A percentile compares a stretch with the other conserved stretches of the same genome.
phyloP scores from a whole-genome alignment of 768 basidiomycete species.

The Lactifluus subvellereus region DNA sequence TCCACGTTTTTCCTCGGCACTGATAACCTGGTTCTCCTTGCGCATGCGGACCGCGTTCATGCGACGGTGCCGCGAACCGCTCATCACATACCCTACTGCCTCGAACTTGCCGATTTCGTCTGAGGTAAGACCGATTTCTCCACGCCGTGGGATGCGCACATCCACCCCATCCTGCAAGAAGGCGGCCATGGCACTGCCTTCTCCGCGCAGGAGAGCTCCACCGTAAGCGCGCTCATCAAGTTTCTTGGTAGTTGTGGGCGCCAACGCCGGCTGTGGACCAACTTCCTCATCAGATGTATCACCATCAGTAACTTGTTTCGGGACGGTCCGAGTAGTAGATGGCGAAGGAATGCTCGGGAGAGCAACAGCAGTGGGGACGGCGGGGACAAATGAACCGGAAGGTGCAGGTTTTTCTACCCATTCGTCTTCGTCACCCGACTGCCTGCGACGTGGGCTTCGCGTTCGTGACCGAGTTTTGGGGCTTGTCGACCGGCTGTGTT shows the following conservation, averaged over 20 bases:
- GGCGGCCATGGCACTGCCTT: conserved; percentile 97
- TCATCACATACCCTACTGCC: conserved; percentile 94
- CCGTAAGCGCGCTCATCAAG: conserved; percentile 85
- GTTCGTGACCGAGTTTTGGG: conserved; percentile 16
- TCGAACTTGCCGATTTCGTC: conserved; percentile 87
- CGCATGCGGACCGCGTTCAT: conserved; percentile 99
- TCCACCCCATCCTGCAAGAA: conserved; percentile 81
- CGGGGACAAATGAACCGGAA: conserved; percentile 28
- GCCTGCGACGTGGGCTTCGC: conserved; percentile 20
- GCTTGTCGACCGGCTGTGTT: conserved; percentile 31
- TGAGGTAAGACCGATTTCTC: conserved; percentile 92
- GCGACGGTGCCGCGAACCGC: conserved; percentile 84
- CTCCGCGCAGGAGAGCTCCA: conserved; percentile 84
- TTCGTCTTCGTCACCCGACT: conserved; percentile 43
- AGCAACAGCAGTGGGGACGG: conserved; percentile 22
- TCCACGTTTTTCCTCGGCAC: conserved; percentile 95
- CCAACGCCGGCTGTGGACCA: conserved; percentile 68
- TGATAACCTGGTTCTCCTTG: conserved; percentile 99
- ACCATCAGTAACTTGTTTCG: neutral
- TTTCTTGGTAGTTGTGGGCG: conserved; percentile 37
- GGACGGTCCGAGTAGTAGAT: neutral
- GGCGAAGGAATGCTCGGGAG: conserved; percentile 14
- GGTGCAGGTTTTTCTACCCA: conserved; percentile 59
- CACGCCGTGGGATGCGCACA: conserved; percentile 91
- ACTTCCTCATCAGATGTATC: conserved; percentile 48